Evolutionary conservation across 2,329 filamentous ascomycete genomes (phyloP).

Genomic region (Paraconiothyrium brasiliense): DNA sequence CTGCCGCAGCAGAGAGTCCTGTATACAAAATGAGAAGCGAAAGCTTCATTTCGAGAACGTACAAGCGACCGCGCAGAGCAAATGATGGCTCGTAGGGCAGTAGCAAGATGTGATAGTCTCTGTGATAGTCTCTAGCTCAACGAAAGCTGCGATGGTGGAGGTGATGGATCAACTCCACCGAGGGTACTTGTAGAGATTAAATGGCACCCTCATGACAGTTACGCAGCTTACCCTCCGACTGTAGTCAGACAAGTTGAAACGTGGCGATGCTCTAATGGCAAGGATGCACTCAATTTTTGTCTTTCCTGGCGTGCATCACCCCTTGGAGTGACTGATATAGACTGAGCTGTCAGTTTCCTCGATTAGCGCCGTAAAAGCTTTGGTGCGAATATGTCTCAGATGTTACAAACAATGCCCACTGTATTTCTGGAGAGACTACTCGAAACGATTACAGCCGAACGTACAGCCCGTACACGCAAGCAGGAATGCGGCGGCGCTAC

Average conservation of each 20-base stretch:
- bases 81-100: background rate
- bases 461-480: background rate
- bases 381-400: no score
- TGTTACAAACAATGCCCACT: no score
- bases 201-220: background rate
- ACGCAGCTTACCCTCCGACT: background rate
- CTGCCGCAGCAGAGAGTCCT: slow-evolving; percentile 6
- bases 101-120: background rate
- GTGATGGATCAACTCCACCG: background rate
- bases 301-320: no score
- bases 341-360: no score
- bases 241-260: background rate
- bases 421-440: background rate
- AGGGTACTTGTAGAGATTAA: background rate
- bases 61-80: background rate
- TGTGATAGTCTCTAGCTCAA: background rate
- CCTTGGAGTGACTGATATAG: no score
- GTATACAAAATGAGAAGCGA: slow-evolving; percentile 2
- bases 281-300: no score
- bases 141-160: background rate
- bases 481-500: background rate
- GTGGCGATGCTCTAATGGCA: background rate
- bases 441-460: background rate
- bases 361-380: background rate
- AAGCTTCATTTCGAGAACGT: background rate